Evolutionary conservation across 169 alveolate species (phyloP), one percentile per base, ranked within the genome.

Genomic region (Plasmodium yoelii): DNA sequence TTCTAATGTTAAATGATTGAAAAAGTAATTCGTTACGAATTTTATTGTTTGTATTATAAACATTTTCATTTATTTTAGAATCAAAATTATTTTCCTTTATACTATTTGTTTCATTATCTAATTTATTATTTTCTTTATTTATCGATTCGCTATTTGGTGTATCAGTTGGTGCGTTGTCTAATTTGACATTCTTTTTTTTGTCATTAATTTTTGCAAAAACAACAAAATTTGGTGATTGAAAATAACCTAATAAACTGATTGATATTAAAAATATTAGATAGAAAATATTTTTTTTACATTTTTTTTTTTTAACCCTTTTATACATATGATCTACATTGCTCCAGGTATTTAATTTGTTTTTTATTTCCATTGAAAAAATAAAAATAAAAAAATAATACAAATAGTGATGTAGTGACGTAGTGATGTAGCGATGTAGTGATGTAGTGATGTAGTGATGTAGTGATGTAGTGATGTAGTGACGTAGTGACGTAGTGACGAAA

Each of bases 221-320:
- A n/a, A 51, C 42, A 42, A 75, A 28, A 9, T 15, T 19, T 8
- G 39, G 46, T n/a, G 59, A 55, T 19, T 44, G 55, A 19, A 63
- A 15, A 75, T 44, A 42, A 39, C 34, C 51, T 51, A 75, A 1
- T 67, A 64, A 15, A 39, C 69, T 34, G 46, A 75, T 64, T 28
- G 73, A 75, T 42, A 75, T 18, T 19, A 75, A 63, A 65, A 56
- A 42, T 65, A 75, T 26, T 24, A 75, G 28, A 63, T 46, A 28
- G 44, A 12, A 75, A 18, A 39, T 39, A 7, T 26, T 56, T 1
- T 75, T 63, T 49, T 56, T 19, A 19, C 15, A 26, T 39, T 75
- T 75, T 71, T 53, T 71, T 71, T 71, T 51, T 51, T 69, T 42
- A 22, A 44, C 49, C 53, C 67, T 28, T 42, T 61, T 68, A 75